Evolutionary conservation across 2,329 filamentous ascomycete genomes (phyloP).

Genomic region (Fusarium sp.): DNA sequence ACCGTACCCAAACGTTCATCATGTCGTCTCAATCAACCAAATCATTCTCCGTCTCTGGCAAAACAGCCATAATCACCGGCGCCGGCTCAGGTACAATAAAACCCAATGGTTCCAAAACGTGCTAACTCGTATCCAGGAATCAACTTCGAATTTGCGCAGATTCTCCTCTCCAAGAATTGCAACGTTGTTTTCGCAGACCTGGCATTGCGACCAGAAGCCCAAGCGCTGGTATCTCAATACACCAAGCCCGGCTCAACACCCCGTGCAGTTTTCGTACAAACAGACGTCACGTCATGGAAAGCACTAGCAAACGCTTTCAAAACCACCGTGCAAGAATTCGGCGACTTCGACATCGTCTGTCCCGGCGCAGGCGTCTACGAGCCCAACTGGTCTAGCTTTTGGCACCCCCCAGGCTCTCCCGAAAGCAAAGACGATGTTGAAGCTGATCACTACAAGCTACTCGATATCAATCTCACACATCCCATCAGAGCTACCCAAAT

Average conservation of each 20-base stretch:
- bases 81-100: slow-evolving; percentile 33
- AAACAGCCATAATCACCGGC: slow-evolving; percentile 40
- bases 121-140: slow-evolving; percentile 19
- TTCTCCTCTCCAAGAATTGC: slow-evolving; percentile 58
- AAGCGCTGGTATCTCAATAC: slow-evolving; percentile 51
- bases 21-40: slow-evolving; percentile 20
- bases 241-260: slow-evolving; percentile 32
- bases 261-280: slow-evolving; percentile 58
- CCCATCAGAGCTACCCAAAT: slow-evolving; percentile 59
- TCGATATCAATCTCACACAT: slow-evolving; percentile 60
- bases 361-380: slow-evolving; percentile 64
- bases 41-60: slow-evolving; percentile 42
- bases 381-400: slow-evolving; percentile 59
- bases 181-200: slow-evolving; percentile 63
- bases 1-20: neutral
- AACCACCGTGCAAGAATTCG: slow-evolving; percentile 53
- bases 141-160: slow-evolving; percentile 56
- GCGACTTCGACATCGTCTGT: slow-evolving; percentile 58
- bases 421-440: slow-evolving; percentile 52
- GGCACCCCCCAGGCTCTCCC: slow-evolving; percentile 56
- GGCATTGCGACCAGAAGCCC: slow-evolving; percentile 58
- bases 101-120: accelerated
- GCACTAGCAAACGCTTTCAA: slow-evolving; percentile 55
- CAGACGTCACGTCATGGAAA: slow-evolving; percentile 61
- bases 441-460: slow-evolving; percentile 51